A percentile compares a stretch with the other conserved stretches of the same genome.
phyloP scores from a whole-genome alignment of 106 monocot genomes.

The Triglochin maritima region DNA sequence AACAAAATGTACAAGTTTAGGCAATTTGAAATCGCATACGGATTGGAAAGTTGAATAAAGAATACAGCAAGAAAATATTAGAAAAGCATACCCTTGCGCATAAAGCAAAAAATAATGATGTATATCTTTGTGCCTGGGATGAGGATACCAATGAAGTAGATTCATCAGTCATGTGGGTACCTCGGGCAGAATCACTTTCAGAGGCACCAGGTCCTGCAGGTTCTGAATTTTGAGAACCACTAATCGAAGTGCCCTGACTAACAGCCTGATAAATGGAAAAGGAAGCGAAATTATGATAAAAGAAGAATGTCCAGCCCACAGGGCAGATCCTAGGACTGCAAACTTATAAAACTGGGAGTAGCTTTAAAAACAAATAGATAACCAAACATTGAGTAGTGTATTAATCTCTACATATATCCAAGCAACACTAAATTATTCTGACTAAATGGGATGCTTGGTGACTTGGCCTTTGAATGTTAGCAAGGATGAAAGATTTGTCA shows the following conservation, averaged over 20 bases:
- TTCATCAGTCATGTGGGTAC: background rate
- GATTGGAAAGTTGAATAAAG: background rate
- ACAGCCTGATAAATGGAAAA: constrained; percentile 18
- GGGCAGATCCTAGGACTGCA: no score
- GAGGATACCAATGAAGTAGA: constrained; percentile 24
- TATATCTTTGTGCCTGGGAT: constrained; percentile 47
- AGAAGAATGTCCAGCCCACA: no score
- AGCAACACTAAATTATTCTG: no score
- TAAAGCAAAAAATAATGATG: constrained; percentile 80
- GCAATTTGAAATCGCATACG: no score
- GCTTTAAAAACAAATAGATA: no score
- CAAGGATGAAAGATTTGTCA: no score
- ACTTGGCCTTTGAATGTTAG: no score
- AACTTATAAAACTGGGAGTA: no score
- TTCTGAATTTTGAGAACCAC: constrained; percentile 43
- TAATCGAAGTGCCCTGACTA: constrained; percentile 45
- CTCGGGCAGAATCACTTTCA: constrained; percentile 27
- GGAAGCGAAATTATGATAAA: background rate
- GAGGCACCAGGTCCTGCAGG: constrained; percentile 25
- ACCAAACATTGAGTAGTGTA: no score
- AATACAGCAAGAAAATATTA: background rate
- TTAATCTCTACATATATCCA: no score
- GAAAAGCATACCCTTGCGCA: constrained; percentile 58
- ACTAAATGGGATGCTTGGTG: no score
- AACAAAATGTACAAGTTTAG: background rate